A percentile compares a stretch with the other conserved stretches of the same genome.
These are phyloP conservation scores for Colletotrichum noveboracense DNA, from an alignment of 2,329 filamentous ascomycete species.

Conservation along the genomic window DNA sequence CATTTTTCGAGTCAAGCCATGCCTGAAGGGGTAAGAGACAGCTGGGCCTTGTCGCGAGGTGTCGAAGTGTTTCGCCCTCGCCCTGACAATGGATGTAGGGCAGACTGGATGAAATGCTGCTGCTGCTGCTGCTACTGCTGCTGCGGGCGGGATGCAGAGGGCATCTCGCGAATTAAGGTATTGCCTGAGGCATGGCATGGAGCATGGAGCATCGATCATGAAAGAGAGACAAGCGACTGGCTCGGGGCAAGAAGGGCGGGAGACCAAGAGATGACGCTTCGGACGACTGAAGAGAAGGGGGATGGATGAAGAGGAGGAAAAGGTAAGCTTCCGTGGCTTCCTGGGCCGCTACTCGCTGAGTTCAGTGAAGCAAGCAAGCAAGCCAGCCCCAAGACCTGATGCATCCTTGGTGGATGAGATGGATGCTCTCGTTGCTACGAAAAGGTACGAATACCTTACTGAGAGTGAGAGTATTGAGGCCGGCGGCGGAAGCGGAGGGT, in stretches of 20 bases:
- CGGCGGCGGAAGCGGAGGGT: conserved; percentile 3
- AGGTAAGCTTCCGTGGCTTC: neutral
- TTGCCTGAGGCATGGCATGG: conserved; percentile 6
- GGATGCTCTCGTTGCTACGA: neutral
- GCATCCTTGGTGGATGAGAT: neutral
- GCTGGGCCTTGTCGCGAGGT: conserved; percentile 11
- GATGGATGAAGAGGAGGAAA: neutral
- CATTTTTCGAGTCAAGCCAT: conserved; percentile 21
- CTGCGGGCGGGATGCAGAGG: neutral
- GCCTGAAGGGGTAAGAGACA: conserved; percentile 5
- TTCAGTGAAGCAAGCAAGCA: neutral
- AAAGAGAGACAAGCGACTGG: conserved; percentile 1
- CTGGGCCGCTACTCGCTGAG: neutral
- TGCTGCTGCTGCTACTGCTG: neutral
- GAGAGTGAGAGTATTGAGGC: neutral
- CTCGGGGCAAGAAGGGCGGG: neutral
- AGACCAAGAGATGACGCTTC: neutral
- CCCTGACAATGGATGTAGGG: neutral
- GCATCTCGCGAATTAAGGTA: neutral
- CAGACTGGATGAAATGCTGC: neutral
- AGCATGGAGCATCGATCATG: neutral
- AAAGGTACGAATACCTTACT: neutral
- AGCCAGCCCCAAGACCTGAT: neutral
- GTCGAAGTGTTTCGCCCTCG: conserved; percentile 15
- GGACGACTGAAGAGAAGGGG: neutral